phyloP scores from a whole-genome alignment of 1,139 yeast species.

The Zygosaccharomyces pseudobailii region DNA sequence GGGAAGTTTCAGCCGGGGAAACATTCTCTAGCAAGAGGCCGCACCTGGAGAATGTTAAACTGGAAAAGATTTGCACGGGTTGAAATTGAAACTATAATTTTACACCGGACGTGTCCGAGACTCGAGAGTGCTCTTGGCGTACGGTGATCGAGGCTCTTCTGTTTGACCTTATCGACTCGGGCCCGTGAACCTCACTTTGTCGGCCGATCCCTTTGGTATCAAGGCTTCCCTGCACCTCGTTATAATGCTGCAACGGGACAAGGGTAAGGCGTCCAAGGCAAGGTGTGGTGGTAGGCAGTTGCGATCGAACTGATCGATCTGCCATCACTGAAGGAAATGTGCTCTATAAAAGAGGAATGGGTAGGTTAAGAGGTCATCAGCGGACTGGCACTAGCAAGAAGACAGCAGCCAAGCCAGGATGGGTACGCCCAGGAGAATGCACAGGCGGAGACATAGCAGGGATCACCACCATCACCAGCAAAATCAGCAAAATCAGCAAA shows the following conservation, averaged over 20 bases:
- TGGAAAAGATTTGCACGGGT: background rate
- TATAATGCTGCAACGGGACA: slow-evolving; percentile 2
- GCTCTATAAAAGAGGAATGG: background rate
- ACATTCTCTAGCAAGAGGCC: background rate
- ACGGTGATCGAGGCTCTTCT: background rate
- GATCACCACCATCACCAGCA: background rate
- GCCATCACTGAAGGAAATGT: background rate
- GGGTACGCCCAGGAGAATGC: slow-evolving; percentile 4
- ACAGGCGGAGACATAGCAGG: slow-evolving; percentile 2
- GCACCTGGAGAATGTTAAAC: background rate
- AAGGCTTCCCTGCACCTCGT: slow-evolving; percentile 1
- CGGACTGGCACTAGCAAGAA: background rate
- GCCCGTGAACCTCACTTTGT: slow-evolving; percentile 4
- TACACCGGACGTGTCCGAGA: background rate
- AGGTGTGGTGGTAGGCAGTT: slow-evolving; percentile 5
- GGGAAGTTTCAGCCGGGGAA: background rate
- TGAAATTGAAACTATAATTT: background rate
- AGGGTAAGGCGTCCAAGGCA: background rate
- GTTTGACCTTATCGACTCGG: slow-evolving; percentile 2
- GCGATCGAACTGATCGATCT: slow-evolving; percentile 2
- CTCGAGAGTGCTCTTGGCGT: background rate
- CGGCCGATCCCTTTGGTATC: background rate
- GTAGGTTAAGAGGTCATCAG: background rate
- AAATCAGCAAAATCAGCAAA: too few relatives aligned
- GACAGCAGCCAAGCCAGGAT: background rate